These are phyloP conservation scores for Sporothrix phasma DNA, from an alignment of 2,329 filamentous ascomycete species.

Conservation along the genomic window DNA sequence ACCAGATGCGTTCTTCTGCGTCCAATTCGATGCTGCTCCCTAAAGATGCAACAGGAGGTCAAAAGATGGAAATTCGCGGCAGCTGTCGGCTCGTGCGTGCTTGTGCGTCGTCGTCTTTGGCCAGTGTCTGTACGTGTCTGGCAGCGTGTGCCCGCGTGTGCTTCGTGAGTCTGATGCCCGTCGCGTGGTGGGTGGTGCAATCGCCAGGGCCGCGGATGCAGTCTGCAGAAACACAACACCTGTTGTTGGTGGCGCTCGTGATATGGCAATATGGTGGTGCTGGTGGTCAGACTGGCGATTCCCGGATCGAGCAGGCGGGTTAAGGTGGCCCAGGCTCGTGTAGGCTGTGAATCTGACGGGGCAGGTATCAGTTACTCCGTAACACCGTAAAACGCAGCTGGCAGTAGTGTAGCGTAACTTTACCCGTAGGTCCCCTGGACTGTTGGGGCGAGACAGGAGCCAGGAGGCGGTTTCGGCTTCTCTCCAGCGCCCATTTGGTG, in stretches of 20 bases:
- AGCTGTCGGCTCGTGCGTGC: neutral
- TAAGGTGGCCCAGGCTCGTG: neutral
- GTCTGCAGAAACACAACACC: neutral
- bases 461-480: neutral
- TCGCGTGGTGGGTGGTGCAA: conserved; percentile 7
- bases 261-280: neutral
- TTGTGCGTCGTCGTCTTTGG: neutral
- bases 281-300: conserved; percentile 7
- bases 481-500: neutral
- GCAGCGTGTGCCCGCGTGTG: conserved; percentile 1
- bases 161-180: neutral
- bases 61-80: neutral
- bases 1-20: neutral
- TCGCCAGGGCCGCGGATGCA: conserved; percentile 7
- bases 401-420: too few relatives aligned
- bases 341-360: too few relatives aligned
- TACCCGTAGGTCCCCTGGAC: neutral
- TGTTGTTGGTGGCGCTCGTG: neutral
- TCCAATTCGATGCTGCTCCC: neutral
- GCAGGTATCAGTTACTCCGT: too few relatives aligned
- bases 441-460: neutral
- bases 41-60: neutral
- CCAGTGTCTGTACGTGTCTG: neutral
- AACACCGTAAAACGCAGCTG: conserved; percentile 1
- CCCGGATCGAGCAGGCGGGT: conserved; percentile 1